Evolutionary conservation across 1,139 yeast species (phyloP).

Genomic region (Geotrichum europaeum): DNA sequence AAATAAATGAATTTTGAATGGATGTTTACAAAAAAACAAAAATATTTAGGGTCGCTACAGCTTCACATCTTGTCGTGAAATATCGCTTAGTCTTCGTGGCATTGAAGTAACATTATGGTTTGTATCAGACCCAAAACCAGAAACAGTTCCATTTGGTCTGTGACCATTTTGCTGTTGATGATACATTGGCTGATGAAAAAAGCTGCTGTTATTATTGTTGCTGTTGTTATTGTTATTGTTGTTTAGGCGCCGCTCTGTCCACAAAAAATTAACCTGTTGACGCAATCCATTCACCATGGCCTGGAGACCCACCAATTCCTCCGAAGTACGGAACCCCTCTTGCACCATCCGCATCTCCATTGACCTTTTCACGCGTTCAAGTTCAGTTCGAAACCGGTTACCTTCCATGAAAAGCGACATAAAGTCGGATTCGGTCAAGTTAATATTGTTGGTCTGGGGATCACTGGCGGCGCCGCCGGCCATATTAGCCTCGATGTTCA

Average conservation of each 20-base stretch:
- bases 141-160: not conserved
- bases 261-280: conserved; percentile 35
- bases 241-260: conserved; percentile 28
- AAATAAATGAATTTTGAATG: not conserved
- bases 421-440: conserved; percentile 27
- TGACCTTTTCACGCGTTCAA: conserved; percentile 31
- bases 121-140: not conserved
- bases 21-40: not conserved
- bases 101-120: not conserved
- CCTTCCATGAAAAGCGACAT: conserved; percentile 35
- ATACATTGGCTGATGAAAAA: not conserved
- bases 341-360: conserved; percentile 35
- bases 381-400: conserved; percentile 34
- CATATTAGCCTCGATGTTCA: not conserved
- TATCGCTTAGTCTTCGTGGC: conserved; percentile 16
- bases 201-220: conserved; percentile 1
- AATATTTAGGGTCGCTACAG: not conserved
- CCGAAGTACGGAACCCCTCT: conserved; percentile 33
- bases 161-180: not conserved
- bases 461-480: not conserved
- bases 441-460: conserved; percentile 1
- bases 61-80: conserved; percentile 18
- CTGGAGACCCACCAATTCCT: conserved; percentile 33
- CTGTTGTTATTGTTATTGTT: conserved; percentile 2
- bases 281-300: conserved; percentile 34